Evolutionary conservation across 495 filamentous ascomycete genomes (phyloP), one percentile per base, ranked within the genome.

Genomic region (Podospora pseudoanserina): DNA sequence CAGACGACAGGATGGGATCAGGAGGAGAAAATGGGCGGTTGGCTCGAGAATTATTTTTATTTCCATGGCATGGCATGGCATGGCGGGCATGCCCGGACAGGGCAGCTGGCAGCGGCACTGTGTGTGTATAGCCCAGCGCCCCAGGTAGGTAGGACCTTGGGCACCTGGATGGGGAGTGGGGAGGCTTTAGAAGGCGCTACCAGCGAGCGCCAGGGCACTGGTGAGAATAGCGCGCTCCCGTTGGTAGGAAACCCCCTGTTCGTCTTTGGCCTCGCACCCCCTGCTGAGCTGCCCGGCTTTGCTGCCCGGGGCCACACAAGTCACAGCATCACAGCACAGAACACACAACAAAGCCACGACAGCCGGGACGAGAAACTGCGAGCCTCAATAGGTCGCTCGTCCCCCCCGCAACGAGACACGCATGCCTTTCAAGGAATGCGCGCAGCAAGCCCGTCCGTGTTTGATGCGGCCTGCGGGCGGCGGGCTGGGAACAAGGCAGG

Each of bases 21-120:
- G 68, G 65, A 61, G 44, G 63, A 64, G 60, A 64, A 66, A 30
- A 66, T 56, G 56, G 67, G 66, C 65, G 68, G 74, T 71, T 77
- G 70, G 71, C 65, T 49, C 54, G 65, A 73, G 69, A 74, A 76
- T 76, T 76, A 77, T 77, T 77, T 77, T 73, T 73, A 73, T 75
- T 73, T 72, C 64, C 69, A 56, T 63, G 67, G 64, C 70, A 59
- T 70, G 66, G 73, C 68, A 63, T 60, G 62, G 60, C 66, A 63
- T 39, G 34, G 34, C 34, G 11, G 5, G 34, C 23, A 32, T 32
- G 39, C 39, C 39, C 39, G 39, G 39, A 49, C 39, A 49, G 39
- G 39, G 39, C 39, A 49, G 39, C 39, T 49, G 39, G 39, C 39
- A 49, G 39, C 39, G 39, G 62, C 63, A 65, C 70, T 54, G 60